A percentile compares a stretch with the other conserved stretches of the same genome.
Evolutionary conservation across 2,329 filamentous ascomycete genomes (phyloP).

Genomic region (Penicillium sp.): DNA sequence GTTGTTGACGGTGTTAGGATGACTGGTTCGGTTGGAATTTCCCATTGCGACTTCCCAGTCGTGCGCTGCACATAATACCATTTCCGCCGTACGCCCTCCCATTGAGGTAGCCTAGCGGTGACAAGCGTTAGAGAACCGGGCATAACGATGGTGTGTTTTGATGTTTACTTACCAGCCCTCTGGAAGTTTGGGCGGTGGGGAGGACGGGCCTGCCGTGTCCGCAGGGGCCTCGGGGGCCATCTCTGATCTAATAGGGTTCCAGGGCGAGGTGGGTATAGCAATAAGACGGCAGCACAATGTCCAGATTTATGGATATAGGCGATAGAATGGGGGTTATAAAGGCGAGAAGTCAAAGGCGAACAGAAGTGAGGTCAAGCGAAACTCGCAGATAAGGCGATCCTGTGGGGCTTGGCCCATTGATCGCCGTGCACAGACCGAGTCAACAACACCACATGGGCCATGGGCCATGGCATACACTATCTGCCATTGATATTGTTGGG

Average conservation of each 20-base stretch:
- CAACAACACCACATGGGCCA: neutral
- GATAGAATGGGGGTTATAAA: neutral
- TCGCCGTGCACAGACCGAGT: slow-evolving; percentile 14
- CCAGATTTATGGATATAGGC: neutral
- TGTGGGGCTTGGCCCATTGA: slow-evolving; percentile 24
- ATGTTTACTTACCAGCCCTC: slow-evolving; percentile 37
- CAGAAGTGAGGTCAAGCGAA: slow-evolving; percentile 2
- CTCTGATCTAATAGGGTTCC: slow-evolving; percentile 1
- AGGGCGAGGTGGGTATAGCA: neutral
- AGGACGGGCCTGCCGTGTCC: slow-evolving; percentile 39
- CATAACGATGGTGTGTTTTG: neutral
- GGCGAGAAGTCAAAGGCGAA: neutral
- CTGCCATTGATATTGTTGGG: too few relatives aligned
- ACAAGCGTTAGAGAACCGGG: neutral
- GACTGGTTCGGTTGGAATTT: slow-evolving; percentile 40
- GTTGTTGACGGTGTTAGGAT: slow-evolving; percentile 37
- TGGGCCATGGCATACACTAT: too few relatives aligned
- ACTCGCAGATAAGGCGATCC: slow-evolving; percentile 16
- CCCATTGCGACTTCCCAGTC: slow-evolving; percentile 41
- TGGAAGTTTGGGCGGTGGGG: slow-evolving; percentile 37
- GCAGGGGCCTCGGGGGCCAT: slow-evolving; percentile 33
- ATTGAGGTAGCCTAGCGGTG: slow-evolving; percentile 37
- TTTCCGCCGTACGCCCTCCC: slow-evolving; percentile 37
- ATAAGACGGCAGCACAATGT: neutral
- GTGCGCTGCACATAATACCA: slow-evolving; percentile 43